phyloP scores from a whole-genome alignment of 2,329 filamentous ascomycete genomes.

The Hypoxylon sp. region DNA sequence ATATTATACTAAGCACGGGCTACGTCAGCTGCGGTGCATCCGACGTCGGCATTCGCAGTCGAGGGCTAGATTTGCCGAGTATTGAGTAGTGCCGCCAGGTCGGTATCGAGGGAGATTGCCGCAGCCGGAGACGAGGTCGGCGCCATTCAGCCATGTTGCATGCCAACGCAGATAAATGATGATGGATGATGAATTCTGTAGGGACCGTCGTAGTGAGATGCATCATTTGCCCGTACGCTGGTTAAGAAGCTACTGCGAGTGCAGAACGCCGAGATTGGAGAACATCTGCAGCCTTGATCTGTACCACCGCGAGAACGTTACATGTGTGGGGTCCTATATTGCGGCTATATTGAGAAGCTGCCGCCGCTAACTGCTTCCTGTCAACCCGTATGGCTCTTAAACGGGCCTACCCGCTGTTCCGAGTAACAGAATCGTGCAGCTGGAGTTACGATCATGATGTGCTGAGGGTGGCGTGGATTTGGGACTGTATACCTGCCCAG shows the following conservation, averaged over 20 bases:
- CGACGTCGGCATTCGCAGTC: slow-evolving; percentile 33
- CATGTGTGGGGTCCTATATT: slow-evolving; percentile 46
- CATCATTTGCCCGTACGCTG: slow-evolving; percentile 16
- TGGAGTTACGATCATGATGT: background rate
- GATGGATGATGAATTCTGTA: slow-evolving; percentile 28
- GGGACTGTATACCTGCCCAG: slow-evolving; percentile 1
- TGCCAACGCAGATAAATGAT: slow-evolving; percentile 30
- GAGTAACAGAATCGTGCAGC: slow-evolving; percentile 15
- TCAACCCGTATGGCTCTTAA: slow-evolving; percentile 15
- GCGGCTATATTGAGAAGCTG: slow-evolving; percentile 43
- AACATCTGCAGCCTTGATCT: slow-evolving; percentile 38
- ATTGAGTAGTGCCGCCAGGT: slow-evolving; percentile 42
- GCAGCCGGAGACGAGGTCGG: slow-evolving; percentile 27
- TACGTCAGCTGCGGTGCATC: slow-evolving; percentile 3
- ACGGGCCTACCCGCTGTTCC: slow-evolving; percentile 20
- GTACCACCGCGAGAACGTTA: slow-evolving; percentile 41
- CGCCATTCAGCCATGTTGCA: slow-evolving; percentile 25
- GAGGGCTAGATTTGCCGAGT: slow-evolving; percentile 34
- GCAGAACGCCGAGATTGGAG: slow-evolving; percentile 16
- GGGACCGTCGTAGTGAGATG: slow-evolving; percentile 37
- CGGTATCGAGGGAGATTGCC: slow-evolving; percentile 38
- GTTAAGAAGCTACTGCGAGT: slow-evolving; percentile 12
- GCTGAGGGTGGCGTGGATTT: slow-evolving; percentile 18
- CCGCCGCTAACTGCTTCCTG: slow-evolving; percentile 14
- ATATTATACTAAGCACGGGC: slow-evolving; percentile 7